Conservation (phyloP, 139 green algal genomes). For the Coelastrella sp. region DNA sequence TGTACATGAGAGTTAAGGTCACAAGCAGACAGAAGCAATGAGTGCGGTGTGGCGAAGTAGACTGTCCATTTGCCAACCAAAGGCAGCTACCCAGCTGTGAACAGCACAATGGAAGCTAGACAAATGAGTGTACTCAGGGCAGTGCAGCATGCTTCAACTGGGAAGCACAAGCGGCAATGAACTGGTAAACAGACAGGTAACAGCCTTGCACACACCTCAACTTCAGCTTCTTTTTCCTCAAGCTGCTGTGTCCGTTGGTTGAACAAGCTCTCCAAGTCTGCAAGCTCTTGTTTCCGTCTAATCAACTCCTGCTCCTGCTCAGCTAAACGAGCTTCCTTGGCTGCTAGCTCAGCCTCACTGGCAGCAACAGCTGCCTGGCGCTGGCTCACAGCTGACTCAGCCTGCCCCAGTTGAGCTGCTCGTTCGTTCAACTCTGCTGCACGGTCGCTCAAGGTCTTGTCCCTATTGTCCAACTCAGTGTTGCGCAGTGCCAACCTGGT, state of each 20-base stretch:
- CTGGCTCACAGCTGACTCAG: conserved; percentile 14
- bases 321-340: not conserved
- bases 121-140: too few relatives aligned
- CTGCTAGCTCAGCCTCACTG: not conserved
- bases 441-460: conserved; percentile 6
- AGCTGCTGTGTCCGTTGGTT: not conserved
- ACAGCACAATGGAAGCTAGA: too few relatives aligned
- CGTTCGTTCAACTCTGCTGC: conserved; percentile 1
- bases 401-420: not conserved
- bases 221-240: not conserved
- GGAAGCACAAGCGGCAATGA: too few relatives aligned
- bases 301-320: not conserved
- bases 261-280: not conserved
- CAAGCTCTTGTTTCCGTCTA: not conserved
- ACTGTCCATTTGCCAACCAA: too few relatives aligned
- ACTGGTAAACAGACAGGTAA: too few relatives aligned
- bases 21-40: too few relatives aligned
- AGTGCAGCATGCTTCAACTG: too few relatives aligned
- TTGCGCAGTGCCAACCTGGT: not conserved
- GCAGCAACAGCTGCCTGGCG: conserved; percentile 8
- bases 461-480: not conserved
- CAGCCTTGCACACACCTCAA: conserved; percentile 6
- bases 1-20: not conserved
- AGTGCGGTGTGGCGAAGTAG: too few relatives aligned
- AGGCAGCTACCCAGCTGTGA: too few relatives aligned